Evolutionary conservation across 2,329 filamentous ascomycete species (phyloP).

Genomic region (Xylariaceae sp.): DNA sequence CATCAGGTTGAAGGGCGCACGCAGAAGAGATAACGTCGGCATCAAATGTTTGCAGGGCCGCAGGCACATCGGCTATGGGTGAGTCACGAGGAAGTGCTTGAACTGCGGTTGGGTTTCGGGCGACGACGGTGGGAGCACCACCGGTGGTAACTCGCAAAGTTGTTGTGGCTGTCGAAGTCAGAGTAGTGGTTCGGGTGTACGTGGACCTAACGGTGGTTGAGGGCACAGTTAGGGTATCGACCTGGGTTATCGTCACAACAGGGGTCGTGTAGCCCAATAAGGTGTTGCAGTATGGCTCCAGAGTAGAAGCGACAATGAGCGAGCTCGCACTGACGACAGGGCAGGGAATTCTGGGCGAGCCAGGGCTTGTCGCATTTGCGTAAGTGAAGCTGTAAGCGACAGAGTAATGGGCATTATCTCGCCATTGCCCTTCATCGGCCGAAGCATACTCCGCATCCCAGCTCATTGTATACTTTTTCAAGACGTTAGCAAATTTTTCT

Average conservation of each 20-base stretch:
- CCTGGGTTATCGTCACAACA: not conserved
- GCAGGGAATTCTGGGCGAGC: not conserved
- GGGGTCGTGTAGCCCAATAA: not conserved
- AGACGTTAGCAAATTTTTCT: slow-evolving; percentile 26
- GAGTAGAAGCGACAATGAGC: not conserved
- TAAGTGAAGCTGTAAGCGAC: not conserved
- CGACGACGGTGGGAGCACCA: not conserved
- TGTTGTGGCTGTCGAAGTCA: not conserved
- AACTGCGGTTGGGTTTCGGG: not conserved
- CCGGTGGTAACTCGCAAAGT: not conserved
- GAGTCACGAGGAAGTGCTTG: not conserved
- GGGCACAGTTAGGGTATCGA: not conserved
- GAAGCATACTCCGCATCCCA: slow-evolving; percentile 1
- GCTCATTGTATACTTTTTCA: not conserved
- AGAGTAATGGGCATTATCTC: not conserved
- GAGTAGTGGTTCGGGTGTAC: not conserved
- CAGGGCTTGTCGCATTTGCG: not conserved
- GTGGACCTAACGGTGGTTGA: not conserved
- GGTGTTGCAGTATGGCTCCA: not conserved
- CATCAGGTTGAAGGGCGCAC: slow-evolving; percentile 1
- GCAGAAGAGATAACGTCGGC: not conserved
- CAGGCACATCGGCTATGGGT: not conserved
- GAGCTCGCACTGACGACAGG: not conserved
- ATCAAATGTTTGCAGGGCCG: not conserved
- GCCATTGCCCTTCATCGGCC: not conserved